A percentile compares a stretch with the other conserved stretches of the same genome.
phyloP scores from a whole-genome alignment of 495 filamentous ascomycete species.

The Bryoglossum gracile region DNA sequence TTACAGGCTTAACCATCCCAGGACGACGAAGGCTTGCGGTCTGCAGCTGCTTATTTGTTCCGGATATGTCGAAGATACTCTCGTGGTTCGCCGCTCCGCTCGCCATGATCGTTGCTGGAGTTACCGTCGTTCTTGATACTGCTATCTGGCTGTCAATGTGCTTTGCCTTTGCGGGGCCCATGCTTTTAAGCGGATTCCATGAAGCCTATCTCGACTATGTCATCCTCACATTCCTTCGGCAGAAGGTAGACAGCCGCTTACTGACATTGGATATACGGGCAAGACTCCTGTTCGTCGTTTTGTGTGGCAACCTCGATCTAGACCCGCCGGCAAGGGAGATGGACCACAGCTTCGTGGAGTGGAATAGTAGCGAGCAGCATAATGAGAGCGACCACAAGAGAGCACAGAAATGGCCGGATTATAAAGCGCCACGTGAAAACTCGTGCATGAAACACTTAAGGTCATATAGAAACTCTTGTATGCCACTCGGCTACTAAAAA shows the following conservation, averaged over 20 bases:
- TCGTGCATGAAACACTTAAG: too few species aligned
- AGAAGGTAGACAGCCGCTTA: conserved; percentile 2
- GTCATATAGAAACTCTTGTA: too few species aligned
- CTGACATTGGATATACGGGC: conserved; percentile 14
- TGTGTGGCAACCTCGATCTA: conserved; percentile 18
- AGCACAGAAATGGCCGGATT: too few species aligned
- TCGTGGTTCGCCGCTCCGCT: conserved; percentile 7
- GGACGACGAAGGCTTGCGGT: conserved; percentile 8
- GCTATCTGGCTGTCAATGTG: conserved; percentile 17
- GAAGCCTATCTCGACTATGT: conserved; percentile 33
- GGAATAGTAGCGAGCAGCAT: too few species aligned
- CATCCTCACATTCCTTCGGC: conserved; percentile 15
- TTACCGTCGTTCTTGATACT: conserved; percentile 21
- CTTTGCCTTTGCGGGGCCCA: conserved; percentile 35
- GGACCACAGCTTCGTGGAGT: too few species aligned
- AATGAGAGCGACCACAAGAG: too few species aligned
- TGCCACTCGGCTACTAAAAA: too few species aligned
- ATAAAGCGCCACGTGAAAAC: too few species aligned
- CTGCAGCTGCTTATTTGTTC: conserved; percentile 2
- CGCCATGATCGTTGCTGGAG: conserved; percentile 22
- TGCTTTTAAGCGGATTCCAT: conserved; percentile 34
- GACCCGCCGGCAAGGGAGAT: too few species aligned
- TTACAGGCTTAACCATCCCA: conserved; percentile 21
- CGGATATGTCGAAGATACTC: neutral
- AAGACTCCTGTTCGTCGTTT: conserved; percentile 11